Conservation (phyloP, 768 basidiomycete species). For the Leccinellum luteum region DNA sequence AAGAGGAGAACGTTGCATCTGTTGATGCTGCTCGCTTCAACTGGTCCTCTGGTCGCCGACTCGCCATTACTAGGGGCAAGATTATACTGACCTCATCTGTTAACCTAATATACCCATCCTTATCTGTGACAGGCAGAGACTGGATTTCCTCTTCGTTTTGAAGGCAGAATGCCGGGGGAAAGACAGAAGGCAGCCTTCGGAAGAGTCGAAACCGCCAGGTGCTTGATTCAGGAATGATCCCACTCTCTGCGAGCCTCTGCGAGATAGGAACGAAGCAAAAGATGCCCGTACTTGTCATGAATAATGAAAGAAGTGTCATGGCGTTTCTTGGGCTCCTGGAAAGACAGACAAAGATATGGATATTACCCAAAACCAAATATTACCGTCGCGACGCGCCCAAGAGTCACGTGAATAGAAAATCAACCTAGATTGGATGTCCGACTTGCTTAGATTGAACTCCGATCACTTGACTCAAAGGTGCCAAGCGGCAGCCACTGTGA, state of each 20-base stretch:
- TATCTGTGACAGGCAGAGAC: background rate
- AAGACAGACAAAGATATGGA: background rate
- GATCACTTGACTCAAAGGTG: too few relatives aligned
- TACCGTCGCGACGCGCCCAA: constrained; percentile 1
- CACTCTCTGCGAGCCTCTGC: constrained; percentile 23
- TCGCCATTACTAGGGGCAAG: background rate
- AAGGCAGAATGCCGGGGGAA: background rate
- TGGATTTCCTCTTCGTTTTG: background rate
- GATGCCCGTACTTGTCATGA: constrained; percentile 23
- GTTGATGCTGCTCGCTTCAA: constrained; percentile 1
- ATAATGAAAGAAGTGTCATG: constrained; percentile 24
- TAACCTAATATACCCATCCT: background rate
- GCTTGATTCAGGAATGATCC: constrained; percentile 13
- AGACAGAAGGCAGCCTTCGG: background rate
- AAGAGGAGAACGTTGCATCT: background rate
- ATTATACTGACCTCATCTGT: constrained; percentile 6
- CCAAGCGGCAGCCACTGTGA: too few relatives aligned
- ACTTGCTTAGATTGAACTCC: constrained; percentile 5
- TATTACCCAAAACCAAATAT: background rate
- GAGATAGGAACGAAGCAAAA: constrained; percentile 28
- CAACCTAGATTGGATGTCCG: constrained; percentile 48
- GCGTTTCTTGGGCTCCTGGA: background rate
- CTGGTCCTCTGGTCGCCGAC: background rate
- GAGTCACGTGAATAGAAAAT: constrained; percentile 23
- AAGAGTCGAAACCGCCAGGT: constrained; percentile 4